phyloP scores from a whole-genome alignment of 345 rosid genomes.

The Acer campestre region DNA sequence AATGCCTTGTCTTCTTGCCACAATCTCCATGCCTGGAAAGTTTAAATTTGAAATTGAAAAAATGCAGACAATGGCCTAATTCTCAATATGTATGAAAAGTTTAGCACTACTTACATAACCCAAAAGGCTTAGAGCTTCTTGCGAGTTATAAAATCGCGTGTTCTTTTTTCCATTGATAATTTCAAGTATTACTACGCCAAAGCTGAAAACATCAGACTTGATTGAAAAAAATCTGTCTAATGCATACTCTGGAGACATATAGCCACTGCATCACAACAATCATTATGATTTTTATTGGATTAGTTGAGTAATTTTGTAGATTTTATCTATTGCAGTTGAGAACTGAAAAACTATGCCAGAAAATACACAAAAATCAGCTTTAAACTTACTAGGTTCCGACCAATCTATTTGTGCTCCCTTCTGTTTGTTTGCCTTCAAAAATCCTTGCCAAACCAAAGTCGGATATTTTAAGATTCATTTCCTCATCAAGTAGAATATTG shows the following conservation, averaged over 20 bases:
- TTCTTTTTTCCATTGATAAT: conserved; percentile 34
- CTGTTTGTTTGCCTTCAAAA: conserved; percentile 52
- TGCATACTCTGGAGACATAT: conserved; percentile 26
- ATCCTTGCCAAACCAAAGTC: conserved; percentile 77
- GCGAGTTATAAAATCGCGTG: conserved; percentile 16
- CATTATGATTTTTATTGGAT: no score
- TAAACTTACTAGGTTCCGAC: conserved; percentile 71
- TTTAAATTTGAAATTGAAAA: background rate
- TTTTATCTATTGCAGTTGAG: background rate
- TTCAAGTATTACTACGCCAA: conserved; percentile 36
- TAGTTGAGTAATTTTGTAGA: no score
- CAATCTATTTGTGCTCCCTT: conserved; percentile 54
- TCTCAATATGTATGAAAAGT: background rate
- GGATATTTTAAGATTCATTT: conserved; percentile 73
- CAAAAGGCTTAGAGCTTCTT: conserved; percentile 20
- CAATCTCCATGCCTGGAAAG: conserved; percentile 55
- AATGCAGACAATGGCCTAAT: no score
- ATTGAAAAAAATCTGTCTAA: conserved; percentile 30
- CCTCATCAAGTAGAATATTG: conserved; percentile 61
- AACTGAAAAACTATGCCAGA: conserved; percentile 16
- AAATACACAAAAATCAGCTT: background rate
- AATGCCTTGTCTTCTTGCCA: conserved; percentile 41
- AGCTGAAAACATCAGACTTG: conserved; percentile 40
- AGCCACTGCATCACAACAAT: conserved; percentile 26
- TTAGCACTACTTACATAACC: conserved; percentile 20